Evolutionary conservation across 768 basidiomycete species (phyloP).

Genomic region (Russula compacta): DNA sequence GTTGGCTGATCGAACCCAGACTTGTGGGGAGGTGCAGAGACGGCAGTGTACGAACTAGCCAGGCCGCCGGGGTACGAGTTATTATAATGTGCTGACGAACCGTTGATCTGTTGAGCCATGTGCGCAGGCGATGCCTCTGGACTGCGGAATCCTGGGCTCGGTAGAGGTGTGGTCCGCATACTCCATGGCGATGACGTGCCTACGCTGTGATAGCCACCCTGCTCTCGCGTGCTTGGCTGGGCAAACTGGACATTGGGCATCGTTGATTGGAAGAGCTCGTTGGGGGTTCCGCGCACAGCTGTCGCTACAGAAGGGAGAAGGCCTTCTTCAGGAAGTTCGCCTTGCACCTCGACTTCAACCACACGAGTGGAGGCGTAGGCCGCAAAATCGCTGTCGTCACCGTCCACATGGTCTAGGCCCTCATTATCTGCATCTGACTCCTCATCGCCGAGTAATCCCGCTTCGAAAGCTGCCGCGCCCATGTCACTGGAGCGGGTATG

Average conservation of each 20-base stretch:
- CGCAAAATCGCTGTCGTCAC: slow-evolving; percentile 19
- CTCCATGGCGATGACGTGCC: slow-evolving; percentile 15
- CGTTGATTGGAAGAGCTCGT: not conserved
- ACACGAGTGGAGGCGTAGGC: slow-evolving; percentile 20
- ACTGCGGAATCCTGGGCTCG: slow-evolving; percentile 15
- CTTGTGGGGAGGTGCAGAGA: slow-evolving; percentile 65
- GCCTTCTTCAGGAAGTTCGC: slow-evolving; percentile 18
- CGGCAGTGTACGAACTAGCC: slow-evolving; percentile 35
- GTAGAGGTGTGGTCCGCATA: slow-evolving; percentile 7
- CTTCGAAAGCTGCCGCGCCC: slow-evolving; percentile 17
- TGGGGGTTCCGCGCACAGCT: not conserved
- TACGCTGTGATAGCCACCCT: slow-evolving; percentile 1
- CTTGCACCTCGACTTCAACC: slow-evolving; percentile 21
- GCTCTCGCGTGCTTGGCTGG: slow-evolving; percentile 12
- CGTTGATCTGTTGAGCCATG: slow-evolving; percentile 16
- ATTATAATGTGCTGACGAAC: slow-evolving; percentile 8
- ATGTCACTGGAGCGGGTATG: slow-evolving; percentile 42
- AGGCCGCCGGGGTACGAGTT: slow-evolving; percentile 5
- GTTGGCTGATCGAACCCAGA: slow-evolving; percentile 51
- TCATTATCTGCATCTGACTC: slow-evolving; percentile 28
- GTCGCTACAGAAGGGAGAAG: slow-evolving; percentile 8
- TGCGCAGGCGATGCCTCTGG: slow-evolving; percentile 10
- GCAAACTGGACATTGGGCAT: slow-evolving; percentile 15
- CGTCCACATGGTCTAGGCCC: slow-evolving; percentile 30
- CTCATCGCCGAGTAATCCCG: slow-evolving; percentile 20